These are phyloP conservation scores for Rhodotorula sp. DNA, from an alignment of 1,284 basidiomycete genomes.

Conservation along the genomic window DNA sequence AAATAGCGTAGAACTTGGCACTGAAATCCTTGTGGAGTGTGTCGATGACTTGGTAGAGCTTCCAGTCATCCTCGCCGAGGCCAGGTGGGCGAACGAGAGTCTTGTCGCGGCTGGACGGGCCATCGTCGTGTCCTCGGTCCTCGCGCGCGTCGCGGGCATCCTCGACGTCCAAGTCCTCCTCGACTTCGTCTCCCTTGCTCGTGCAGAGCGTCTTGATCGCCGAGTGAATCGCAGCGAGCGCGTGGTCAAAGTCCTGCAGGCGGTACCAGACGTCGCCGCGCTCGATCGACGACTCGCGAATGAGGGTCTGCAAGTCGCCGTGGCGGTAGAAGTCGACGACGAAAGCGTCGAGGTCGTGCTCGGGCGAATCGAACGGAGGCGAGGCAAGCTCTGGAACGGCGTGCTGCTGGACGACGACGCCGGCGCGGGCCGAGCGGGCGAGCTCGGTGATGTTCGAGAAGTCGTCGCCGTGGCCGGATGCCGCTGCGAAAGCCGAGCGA, in stretches of 20 bases:
- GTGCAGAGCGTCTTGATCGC: constrained; percentile 55
- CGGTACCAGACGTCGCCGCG: constrained; percentile 63
- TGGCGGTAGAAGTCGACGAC: constrained; percentile 66
- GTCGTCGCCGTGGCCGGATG: constrained; percentile 61
- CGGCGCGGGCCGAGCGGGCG: constrained; percentile 52
- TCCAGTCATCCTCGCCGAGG: constrained; percentile 56
- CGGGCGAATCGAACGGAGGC: constrained; percentile 46
- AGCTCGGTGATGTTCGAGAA: constrained; percentile 59
- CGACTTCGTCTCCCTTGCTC: constrained; percentile 31
- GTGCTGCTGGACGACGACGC: constrained; percentile 60
- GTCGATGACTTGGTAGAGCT: constrained; percentile 58
- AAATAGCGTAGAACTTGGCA: constrained; percentile 58
- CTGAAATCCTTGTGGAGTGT: constrained; percentile 57
- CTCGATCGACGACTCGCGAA: constrained; percentile 26
- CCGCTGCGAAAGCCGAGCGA: constrained; percentile 63
- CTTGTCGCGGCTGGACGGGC: constrained; percentile 46
- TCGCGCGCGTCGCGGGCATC: constrained; percentile 31
- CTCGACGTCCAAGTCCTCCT: constrained; percentile 48
- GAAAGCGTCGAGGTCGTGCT: constrained; percentile 60
- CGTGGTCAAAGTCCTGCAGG: constrained; percentile 60
- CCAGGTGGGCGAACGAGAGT: constrained; percentile 47
- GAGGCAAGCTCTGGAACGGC: constrained; percentile 61
- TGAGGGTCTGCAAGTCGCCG: constrained; percentile 58
- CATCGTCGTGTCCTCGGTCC: constrained; percentile 42
- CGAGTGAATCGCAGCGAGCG: constrained; percentile 55